Percentiles rank a stretch among this genome's conserved stretches.
Evolutionary conservation across 306 rosid genomes (phyloP).

Genomic region (Mucuna pruriens): DNA sequence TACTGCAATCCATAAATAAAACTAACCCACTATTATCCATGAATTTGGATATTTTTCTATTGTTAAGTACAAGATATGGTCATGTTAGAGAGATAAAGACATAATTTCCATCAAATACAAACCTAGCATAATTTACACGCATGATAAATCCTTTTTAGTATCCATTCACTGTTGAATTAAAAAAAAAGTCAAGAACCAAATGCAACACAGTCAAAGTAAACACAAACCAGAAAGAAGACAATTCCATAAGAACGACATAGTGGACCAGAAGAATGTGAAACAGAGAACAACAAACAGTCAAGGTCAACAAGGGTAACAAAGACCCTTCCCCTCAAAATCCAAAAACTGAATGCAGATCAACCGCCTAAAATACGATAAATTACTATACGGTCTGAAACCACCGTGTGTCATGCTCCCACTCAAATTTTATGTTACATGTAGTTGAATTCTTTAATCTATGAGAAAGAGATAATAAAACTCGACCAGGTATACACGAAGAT

Average conservation of each 20-base stretch:
- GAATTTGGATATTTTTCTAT: neutral
- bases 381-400: neutral
- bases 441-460: no score
- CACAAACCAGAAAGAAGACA: neutral
- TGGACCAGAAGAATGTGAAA: slow-evolving; percentile 20
- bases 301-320: neutral
- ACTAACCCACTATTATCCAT: neutral
- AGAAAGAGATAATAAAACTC: no score
- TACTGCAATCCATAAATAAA: no score
- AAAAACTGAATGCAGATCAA: slow-evolving; percentile 40
- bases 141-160: neutral
- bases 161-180: slow-evolving; percentile 19
- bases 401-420: neutral
- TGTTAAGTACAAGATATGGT: neutral
- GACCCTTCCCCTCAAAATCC: slow-evolving; percentile 13
- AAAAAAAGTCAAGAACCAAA: slow-evolving; percentile 34
- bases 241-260: neutral
- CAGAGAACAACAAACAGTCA: slow-evolving; percentile 30
- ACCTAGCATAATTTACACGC: neutral
- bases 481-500: no score
- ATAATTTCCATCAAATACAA: neutral
- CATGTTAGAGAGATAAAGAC: neutral
- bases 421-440: no score
- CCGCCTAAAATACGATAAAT: neutral
- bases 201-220: slow-evolving; percentile 20